These are phyloP conservation scores for Ormosia semicastrata DNA, from an alignment of 306 rosid genomes.

Conservation along the genomic window DNA sequence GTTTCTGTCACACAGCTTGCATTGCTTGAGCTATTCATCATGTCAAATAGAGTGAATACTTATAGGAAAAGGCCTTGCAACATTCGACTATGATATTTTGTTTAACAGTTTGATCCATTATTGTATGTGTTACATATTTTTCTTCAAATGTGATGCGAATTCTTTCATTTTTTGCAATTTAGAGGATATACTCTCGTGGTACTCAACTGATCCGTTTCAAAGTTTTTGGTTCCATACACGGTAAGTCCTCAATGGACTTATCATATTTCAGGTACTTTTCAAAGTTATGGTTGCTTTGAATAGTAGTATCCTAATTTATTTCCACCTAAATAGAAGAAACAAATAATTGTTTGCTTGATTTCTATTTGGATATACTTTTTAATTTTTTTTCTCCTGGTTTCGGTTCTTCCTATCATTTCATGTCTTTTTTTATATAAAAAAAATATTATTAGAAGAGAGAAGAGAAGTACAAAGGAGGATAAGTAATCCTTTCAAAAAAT, in stretches of 20 bases:
- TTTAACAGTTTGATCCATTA: too few relatives aligned
- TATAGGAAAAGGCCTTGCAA: neutral
- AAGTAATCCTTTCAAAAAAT: too few relatives aligned
- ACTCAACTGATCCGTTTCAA: constrained; percentile 71
- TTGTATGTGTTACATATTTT: neutral
- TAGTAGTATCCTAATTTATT: neutral
- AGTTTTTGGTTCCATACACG: constrained; percentile 93
- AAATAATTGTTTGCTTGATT: too few relatives aligned
- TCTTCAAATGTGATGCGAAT: constrained; percentile 48
- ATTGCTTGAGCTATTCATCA: neutral
- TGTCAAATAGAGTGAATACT: neutral
- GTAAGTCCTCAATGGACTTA: constrained; percentile 90
- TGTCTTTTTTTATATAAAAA: too few relatives aligned
- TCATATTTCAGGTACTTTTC: constrained; percentile 77
- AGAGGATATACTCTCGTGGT: constrained; percentile 90
- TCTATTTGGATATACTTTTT: too few relatives aligned
- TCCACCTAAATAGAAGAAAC: neutral
- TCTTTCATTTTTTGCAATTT: constrained; percentile 85
- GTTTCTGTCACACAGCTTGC: neutral
- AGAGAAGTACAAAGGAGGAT: too few relatives aligned
- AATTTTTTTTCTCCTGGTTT: too few relatives aligned
- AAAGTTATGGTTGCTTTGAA: neutral
- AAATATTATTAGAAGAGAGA: too few relatives aligned
- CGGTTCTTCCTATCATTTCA: too few relatives aligned
- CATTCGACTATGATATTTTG: neutral